Conservation (phyloP, 1,139 yeast genomes). For the Meyerozyma guilliermondii region DNA sequence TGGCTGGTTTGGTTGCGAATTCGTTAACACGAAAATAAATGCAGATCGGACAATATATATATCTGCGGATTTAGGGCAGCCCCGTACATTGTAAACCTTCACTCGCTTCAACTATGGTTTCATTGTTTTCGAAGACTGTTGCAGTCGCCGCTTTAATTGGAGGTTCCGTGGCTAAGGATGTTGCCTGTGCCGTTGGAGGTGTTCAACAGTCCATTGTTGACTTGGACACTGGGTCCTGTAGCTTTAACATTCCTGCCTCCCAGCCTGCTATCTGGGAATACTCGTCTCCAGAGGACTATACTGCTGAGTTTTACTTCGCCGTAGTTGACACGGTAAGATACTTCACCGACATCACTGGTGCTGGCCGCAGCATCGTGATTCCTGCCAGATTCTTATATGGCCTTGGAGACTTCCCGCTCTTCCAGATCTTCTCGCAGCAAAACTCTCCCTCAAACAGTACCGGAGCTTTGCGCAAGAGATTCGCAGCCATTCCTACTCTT, state of each 20-base stretch:
- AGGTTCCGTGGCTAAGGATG: conserved; percentile 4
- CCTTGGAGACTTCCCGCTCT: conserved; percentile 5
- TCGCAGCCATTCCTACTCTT: conserved; percentile 11
- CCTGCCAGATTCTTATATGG: conserved; percentile 9
- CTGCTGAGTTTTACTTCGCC: conserved; percentile 12
- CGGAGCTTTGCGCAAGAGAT: conserved; percentile 40
- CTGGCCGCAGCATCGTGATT: conserved; percentile 9
- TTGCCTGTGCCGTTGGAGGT: conserved; percentile 13
- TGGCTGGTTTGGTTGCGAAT: neutral
- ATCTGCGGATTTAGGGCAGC: neutral
- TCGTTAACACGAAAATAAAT: neutral
- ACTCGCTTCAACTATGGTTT: neutral
- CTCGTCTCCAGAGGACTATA: conserved; percentile 10
- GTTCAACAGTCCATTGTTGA: conserved; percentile 9
- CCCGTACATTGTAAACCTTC: neutral
- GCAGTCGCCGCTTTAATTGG: neutral
- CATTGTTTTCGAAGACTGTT: neutral
- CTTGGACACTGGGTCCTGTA: conserved; percentile 12
- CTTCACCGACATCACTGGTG: conserved; percentile 11
- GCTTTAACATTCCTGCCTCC: conserved; percentile 7
- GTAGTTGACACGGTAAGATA: conserved; percentile 5
- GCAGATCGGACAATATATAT: neutral
- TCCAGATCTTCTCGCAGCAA: conserved; percentile 7
- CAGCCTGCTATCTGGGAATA: conserved; percentile 9
- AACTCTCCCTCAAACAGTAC: conserved; percentile 12